Conservation (phyloP, 192 early-diverging fungal species). For the Linnemannia elongata region DNA sequence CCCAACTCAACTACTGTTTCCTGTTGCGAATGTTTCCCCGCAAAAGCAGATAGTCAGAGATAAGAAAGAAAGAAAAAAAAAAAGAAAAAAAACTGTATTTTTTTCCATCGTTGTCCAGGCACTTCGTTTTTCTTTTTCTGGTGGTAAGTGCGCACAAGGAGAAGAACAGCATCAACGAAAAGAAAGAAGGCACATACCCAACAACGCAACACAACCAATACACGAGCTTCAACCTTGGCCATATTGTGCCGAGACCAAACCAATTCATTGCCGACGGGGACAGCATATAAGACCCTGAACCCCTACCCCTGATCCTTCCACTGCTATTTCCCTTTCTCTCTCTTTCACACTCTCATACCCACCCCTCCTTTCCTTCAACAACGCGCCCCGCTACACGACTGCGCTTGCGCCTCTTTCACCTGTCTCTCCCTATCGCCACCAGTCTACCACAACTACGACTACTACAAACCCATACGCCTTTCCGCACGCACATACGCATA, state of each 20-base stretch:
- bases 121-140: background rate
- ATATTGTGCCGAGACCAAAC: background rate
- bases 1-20: background rate
- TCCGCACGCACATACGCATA: too few species aligned
- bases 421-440: background rate
- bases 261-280: background rate
- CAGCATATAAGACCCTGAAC: background rate
- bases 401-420: background rate
- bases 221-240: background rate
- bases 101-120: background rate
- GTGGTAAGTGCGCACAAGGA: constrained; percentile 16
- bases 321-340: background rate
- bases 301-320: background rate
- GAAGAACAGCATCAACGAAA: background rate
- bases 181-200: background rate
- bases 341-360: background rate
- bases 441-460: background rate
- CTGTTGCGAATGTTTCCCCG: constrained; percentile 5
- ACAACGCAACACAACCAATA: background rate
- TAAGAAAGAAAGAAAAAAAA: background rate
- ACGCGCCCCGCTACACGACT: background rate
- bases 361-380: background rate
- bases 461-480: background rate
- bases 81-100: background rate
- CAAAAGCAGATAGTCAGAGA: constrained; percentile 1